A percentile compares a stretch with the other conserved stretches of the same genome.
Evolutionary conservation across 192 early-diverging fungal genomes (phyloP).

Genomic region (Podila verticillata): DNA sequence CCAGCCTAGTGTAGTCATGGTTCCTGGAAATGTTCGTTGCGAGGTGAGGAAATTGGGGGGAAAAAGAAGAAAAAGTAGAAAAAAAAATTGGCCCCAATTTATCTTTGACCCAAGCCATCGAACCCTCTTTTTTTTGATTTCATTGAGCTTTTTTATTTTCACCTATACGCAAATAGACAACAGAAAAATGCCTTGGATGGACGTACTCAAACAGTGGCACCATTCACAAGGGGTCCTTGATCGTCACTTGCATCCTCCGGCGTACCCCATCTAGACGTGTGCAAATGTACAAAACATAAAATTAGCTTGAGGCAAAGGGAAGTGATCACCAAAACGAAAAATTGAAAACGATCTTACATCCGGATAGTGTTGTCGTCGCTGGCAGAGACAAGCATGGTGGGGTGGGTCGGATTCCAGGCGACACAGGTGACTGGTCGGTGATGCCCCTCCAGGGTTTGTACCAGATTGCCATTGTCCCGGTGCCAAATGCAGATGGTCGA

Average conservation of each 20-base stretch:
- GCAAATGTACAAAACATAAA: not conserved
- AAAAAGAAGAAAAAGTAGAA: no score
- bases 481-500: slow-evolving; percentile 83
- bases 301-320: no score
- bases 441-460: slow-evolving; percentile 80
- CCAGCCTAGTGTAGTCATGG: no score
- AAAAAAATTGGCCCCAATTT: no score
- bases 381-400: slow-evolving; percentile 80
- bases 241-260: slow-evolving; percentile 12
- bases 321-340: slow-evolving; percentile 5
- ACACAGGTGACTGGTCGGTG: slow-evolving; percentile 75
- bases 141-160: no score
- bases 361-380: slow-evolving; percentile 87
- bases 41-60: no score
- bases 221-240: slow-evolving; percentile 9
- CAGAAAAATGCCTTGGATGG: not conserved
- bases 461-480: slow-evolving; percentile 70
- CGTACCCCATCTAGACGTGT: slow-evolving; percentile 30
- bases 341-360: slow-evolving; percentile 59
- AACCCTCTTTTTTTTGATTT: no score
- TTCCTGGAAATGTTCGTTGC: no score
- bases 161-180: not conserved
- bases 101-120: no score
- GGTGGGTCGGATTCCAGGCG: slow-evolving; percentile 71
- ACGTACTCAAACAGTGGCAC: not conserved